Evolutionary conservation across 1,139 yeast species (phyloP).

Genomic region (Diutina sp.): DNA sequence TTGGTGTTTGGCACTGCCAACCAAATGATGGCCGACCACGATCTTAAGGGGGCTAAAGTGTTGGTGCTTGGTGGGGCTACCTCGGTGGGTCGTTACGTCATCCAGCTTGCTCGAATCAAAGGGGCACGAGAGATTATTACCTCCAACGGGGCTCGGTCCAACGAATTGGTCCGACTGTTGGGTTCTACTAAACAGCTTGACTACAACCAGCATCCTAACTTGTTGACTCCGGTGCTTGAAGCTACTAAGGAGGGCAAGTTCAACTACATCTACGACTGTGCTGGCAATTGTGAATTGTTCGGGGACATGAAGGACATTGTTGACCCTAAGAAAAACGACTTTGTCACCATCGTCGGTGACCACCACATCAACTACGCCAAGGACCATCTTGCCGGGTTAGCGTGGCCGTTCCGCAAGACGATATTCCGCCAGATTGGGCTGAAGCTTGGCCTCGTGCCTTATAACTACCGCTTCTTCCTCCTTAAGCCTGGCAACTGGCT

Average conservation of each 20-base stretch:
- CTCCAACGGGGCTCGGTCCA: slow-evolving; percentile 11
- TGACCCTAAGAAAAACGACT: slow-evolving; percentile 22
- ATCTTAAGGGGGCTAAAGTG: not conserved
- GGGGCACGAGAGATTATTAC: not conserved
- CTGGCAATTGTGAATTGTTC: slow-evolving; percentile 16
- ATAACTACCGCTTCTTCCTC: not conserved
- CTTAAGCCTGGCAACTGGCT: not conserved
- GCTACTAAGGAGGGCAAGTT: slow-evolving; percentile 12
- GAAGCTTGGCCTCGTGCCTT: not conserved
- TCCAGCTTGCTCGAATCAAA: not conserved
- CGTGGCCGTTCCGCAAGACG: not conserved
- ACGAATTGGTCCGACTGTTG: slow-evolving; percentile 23
- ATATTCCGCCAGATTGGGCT: not conserved
- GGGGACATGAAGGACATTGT: slow-evolving; percentile 16
- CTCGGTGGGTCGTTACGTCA: not conserved
- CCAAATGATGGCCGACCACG: not conserved
- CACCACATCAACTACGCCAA: not conserved
- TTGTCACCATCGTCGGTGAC: slow-evolving; percentile 37
- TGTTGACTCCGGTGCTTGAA: slow-evolving; percentile 6
- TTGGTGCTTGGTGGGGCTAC: slow-evolving; percentile 1
- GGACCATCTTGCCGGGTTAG: not conserved
- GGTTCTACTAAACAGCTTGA: slow-evolving; percentile 45
- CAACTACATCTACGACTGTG: slow-evolving; percentile 23
- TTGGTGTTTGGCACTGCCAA: not conserved
- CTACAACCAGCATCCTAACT: slow-evolving; percentile 22